Evolutionary conservation across 495 filamentous ascomycete genomes (phyloP).

Genomic region (Lepidopterella palustris): DNA sequence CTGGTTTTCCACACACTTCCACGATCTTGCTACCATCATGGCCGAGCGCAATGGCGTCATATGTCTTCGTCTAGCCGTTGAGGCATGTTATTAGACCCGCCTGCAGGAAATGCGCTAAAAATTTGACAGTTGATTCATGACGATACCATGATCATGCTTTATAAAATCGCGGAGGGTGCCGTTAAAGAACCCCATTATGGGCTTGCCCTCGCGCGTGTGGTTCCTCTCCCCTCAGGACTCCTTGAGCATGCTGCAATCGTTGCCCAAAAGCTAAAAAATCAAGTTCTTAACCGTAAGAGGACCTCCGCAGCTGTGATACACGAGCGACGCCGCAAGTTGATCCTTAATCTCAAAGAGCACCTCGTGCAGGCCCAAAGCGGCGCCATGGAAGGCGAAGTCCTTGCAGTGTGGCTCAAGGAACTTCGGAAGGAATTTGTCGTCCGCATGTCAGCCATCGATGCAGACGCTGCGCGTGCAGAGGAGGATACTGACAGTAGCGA

Average conservation of each 20-base stretch:
- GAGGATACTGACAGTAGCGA: slow-evolving; percentile 14
- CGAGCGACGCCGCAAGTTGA: slow-evolving; percentile 59
- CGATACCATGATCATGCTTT: slow-evolving; percentile 71
- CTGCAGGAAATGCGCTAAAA: neutral
- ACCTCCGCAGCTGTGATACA: slow-evolving; percentile 50
- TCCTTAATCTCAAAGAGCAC: slow-evolving; percentile 68
- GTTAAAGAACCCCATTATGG: slow-evolving; percentile 72
- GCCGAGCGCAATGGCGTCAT: slow-evolving; percentile 66
- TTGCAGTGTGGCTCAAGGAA: slow-evolving; percentile 59
- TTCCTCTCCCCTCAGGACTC: slow-evolving; percentile 63
- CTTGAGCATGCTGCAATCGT: slow-evolving; percentile 62
- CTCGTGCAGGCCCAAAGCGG: slow-evolving; percentile 64
- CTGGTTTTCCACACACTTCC: slow-evolving; percentile 93
- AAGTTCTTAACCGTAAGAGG: slow-evolving; percentile 49
- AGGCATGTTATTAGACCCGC: slow-evolving; percentile 38
- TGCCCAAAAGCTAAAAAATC: slow-evolving; percentile 51
- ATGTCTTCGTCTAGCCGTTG: slow-evolving; percentile 72
- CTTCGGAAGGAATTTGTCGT: slow-evolving; percentile 72
- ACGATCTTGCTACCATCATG: slow-evolving; percentile 71
- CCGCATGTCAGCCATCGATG: slow-evolving; percentile 60
- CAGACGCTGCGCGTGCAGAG: slow-evolving; percentile 27
- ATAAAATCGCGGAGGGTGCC: slow-evolving; percentile 65
- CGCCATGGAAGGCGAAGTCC: slow-evolving; percentile 56
- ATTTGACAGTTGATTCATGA: slow-evolving; percentile 29
- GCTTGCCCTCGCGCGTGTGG: slow-evolving; percentile 65